Base-by-base conservation (phyloP, 192 early-diverging fungal species). In the Glomus cerebriforme region DNA sequence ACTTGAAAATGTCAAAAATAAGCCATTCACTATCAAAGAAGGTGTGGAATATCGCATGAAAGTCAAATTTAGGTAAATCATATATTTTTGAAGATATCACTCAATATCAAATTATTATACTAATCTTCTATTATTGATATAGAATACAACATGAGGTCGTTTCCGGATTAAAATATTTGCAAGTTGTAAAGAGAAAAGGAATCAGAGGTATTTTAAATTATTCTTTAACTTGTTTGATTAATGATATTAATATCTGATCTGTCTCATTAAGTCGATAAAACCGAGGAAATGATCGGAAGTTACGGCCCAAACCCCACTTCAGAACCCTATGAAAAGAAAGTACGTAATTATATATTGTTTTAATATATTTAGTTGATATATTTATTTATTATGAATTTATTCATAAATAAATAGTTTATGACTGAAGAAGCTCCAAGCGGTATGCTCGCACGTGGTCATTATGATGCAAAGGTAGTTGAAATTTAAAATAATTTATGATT, bases 251-350 rank as follows among this genome's bases (percentile, higher is more conserved):
- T n/a, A n/a, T n/a, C n/a, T n/a, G n/a, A n/a, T n/a, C n/a, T n/a
- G n/a, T n/a, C n/a, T n/a, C n/a, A n/a, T n/a, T n/a, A n/a, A n/a
- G 94, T 98, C 35, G 98, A 98, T 81, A 95, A 92, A 86, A 90
- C 88, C 74, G 96, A 99, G 81, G 95, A 97, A 80, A 98, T 99
- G 96, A 90, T 97, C 81, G 98, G 98, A 73, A 94, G 93, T 77
- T 99, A 96, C 80, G 97, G 97, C 45, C 97, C 98, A 47, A 86
- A 88, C 10, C 10, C 39, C 5, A 37, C 37, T 60, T 72, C 83
- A 32, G 88, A 92, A 49, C 82, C 91, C 69, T 93, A 96, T 82
- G 94, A 93, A 78, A 95, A 95, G 87, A 94, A 95, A 85, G 89
- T 85, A 82, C 66, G 68, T 49, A 1, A 24, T 27, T n/a, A 3